Base-by-base conservation (phyloP, 1,139 yeast genomes). In the Taphrina betulina region DNA sequence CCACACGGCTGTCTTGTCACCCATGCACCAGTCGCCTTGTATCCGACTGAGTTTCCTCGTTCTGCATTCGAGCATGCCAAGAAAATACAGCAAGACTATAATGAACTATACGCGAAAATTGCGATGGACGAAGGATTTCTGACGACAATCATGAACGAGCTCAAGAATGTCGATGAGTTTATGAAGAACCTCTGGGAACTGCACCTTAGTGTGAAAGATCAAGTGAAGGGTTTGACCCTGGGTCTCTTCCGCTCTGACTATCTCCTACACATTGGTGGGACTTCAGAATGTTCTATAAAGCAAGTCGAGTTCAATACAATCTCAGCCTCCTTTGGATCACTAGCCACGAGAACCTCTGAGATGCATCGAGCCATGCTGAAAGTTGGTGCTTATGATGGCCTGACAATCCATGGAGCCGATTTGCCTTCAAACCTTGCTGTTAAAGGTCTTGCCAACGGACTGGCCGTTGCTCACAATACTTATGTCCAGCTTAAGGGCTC, bases 231-330 rank as follows among this genome's bases (percentile, higher is more conserved):
- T 1, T 72, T 87, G 43, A 79, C 90, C 0, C 75, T 90, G 53
- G 97, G 97, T 0, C 71, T 92, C 22, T 90, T 90, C 69, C 78
- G 99, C 68, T 85, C 95, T 0, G 98, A 92, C 66, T 92, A 90
- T 65, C 82, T 92, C 82, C 75, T 87, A 40, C 85, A 88, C 64
- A 69, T 73, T 26, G 60, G 63, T 33, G 59, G 62, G 23, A 59
- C 57, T 41, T 61, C 62, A n/a, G 63, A 69, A 17, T 71, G 68
- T 17, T 70, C 71, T 14, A 83, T 92, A 66, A 90, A 90, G 67
- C 98, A 94, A 69, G 90, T 92, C 54, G 99, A 92, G 68, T 92
- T 90, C 73, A 92, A 92, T 69, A 89, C 98, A 0, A 90, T 92
- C 2, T 85, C 96, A 65, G 95, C 92, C 1, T 89, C 97, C 0